Evolutionary conservation across 176 grass and related monocot genomes (phyloP), one percentile per base, ranked within the genome.

Genomic region (Triticum urartu): DNA sequence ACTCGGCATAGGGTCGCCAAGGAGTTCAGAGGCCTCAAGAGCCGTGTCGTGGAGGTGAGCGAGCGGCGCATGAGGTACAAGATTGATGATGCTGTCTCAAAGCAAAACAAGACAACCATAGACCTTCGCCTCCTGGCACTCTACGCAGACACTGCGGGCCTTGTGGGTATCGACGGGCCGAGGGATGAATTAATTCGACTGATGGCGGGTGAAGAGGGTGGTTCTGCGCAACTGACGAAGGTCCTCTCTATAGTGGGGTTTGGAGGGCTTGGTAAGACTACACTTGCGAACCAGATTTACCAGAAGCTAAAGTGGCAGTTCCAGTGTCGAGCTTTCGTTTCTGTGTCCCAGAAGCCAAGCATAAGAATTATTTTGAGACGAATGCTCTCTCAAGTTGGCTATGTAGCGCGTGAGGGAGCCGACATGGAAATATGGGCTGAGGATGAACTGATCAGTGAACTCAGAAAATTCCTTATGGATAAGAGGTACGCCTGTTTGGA

Each of bases 211-310:
- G 72, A 75, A 50, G 22, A 52, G 36, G 21, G 9, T 74, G 21
- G 6, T 17, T 21, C 71, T 50, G 24, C 11, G 5, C 43, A 54
- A 3, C 45, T 20, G 42, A 14, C 32, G 7, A 76, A 54, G 65
- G 65, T 68, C 13, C 65, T 68, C 65, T 68, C 65, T 1, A 68
- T 68, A 8, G 14, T 35, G 30, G 45, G 73, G 6, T 72, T 72
- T 32, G 73, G 73, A 76, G 73, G 73, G 6, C 43, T 48, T 9
- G 73, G 73, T n/a, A 76, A 76, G 25, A 76, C 73, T 54, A 52
- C 73, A 17, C 45, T 76, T 76, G 73, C 45, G 1, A 76, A 76
- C 3, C 21, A 76, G 24, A 54, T 76, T 48, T 54, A 76, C 18
- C 24, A 26, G 2, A 52, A 10, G 40, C 73, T 76, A 33, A 47